Evolutionary conservation across 2,329 filamentous ascomycete species (phyloP), one percentile per base, ranked within the genome.

Genomic region (Ilyonectria destructans): DNA sequence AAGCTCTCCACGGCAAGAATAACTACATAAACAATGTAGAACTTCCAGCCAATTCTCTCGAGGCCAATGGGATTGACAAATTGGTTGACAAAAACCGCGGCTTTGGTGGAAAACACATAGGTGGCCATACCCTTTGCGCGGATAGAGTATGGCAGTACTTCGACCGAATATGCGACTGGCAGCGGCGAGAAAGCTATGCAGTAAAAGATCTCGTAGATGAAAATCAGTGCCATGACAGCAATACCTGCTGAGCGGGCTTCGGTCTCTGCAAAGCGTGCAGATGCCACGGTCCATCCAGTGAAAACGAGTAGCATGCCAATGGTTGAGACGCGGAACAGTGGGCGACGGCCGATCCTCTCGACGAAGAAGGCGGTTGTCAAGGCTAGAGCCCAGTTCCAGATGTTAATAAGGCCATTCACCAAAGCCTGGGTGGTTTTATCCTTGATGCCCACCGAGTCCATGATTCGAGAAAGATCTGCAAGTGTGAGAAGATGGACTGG

Each of bases 21-120:
- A 9, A 81, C 83, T 48, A 87, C 85, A 62, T 89, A 90, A 17
- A 90, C 82, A 67, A 90, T 86, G 77, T 89, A 90, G 69, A 86
- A 90, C 71, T 81, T 85, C 82, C 86, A 89, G 0, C 81, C 81
- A 29, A 89, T 83, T 2, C 82, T 74, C 0, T 81, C 82, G 0
- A 90, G 75, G 0, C 84, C 88, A 59, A 86, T 85, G 0, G 88
- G 88, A 33, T 86, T 85, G 17, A 90, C 86, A 4, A 74, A 78
- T 43, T 80, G 74, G 37, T 80, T 79, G 3, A 79, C 71, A 43
- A 80, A 78, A 0, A 79, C 76, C 17, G 74, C 77, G 2, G 57
- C 66, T 15, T 78, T 78, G 5, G 76, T 78, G 0, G 75, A 59
- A 13, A 78, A 74, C 1, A 78, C 74, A 3, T 77, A 78, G 0